These are phyloP conservation scores for Ophiostoma piceae DNA, from an alignment of 2,329 filamentous ascomycete genomes.

Conservation along the genomic window DNA sequence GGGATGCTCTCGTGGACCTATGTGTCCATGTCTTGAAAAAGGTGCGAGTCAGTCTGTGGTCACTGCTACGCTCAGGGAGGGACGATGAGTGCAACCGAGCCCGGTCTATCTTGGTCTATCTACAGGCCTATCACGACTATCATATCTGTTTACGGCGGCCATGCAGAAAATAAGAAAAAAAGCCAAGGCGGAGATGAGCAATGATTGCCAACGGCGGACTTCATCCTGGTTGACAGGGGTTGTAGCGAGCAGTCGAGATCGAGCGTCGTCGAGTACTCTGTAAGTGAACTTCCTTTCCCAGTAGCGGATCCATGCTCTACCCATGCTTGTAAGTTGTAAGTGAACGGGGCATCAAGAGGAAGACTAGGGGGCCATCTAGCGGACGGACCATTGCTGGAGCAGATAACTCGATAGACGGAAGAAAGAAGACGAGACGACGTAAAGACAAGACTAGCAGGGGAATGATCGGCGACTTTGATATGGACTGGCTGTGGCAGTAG, in stretches of 20 bases:
- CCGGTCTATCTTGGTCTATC: background rate
- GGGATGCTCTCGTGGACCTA: background rate
- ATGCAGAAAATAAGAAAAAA: slow-evolving; percentile 1
- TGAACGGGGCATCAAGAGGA: background rate
- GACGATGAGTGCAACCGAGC: background rate
- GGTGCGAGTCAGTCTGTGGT: background rate
- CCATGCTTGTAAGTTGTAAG: background rate
- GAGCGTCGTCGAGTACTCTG: background rate
- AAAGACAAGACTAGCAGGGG: background rate
- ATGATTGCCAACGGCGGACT: background rate
- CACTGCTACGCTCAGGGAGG: background rate
- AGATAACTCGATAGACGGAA: background rate
- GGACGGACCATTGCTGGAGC: background rate
- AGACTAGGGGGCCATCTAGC: background rate
- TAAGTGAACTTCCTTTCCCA: background rate
- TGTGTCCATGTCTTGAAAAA: background rate
- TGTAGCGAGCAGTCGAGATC: background rate
- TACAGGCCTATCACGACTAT: background rate
- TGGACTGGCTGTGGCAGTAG: background rate
- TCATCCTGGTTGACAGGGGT: background rate
- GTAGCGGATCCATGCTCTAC: background rate
- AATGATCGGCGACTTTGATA: background rate
- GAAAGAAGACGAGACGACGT: background rate
- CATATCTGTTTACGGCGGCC: background rate
- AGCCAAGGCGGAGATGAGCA: slow-evolving; percentile 9